Conservation (phyloP, 805 yeast genomes). For the Saccharomyces jurei region DNA sequence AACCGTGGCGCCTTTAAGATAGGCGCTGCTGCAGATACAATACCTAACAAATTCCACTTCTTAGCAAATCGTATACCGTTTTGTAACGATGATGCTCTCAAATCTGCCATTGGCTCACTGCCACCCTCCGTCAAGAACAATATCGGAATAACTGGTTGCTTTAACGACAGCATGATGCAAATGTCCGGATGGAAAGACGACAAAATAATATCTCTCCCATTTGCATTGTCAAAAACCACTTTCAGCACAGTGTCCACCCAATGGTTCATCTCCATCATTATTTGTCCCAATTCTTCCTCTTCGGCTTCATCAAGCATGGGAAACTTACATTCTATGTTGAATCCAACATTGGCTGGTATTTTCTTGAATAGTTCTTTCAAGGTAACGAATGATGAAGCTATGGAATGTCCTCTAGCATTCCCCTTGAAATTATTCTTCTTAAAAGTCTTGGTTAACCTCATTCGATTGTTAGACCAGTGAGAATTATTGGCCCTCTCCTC, state of each 20-base stretch:
- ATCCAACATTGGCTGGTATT: conserved; percentile 77
- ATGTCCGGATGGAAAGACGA: conserved; percentile 94
- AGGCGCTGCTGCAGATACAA: conserved; percentile 83
- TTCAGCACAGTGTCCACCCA: conserved; percentile 84
- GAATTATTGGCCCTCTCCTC: background rate
- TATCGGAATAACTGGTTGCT: conserved; percentile 90
- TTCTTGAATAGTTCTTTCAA: conserved; percentile 75
- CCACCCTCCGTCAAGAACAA: conserved; percentile 87
- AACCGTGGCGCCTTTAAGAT: conserved; percentile 84
- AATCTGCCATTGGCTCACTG: conserved; percentile 76
- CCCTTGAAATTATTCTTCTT: conserved; percentile 84
- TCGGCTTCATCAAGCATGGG: conserved; percentile 94
- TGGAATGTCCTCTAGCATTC: conserved; percentile 79
- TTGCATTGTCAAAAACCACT: conserved; percentile 66
- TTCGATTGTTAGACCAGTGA: conserved; percentile 40
- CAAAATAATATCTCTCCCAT: conserved; percentile 78
- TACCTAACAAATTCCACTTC: conserved; percentile 85
- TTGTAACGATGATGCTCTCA: conserved; percentile 79
- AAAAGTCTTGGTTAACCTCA: conserved; percentile 84
- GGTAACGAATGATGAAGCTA: conserved; percentile 88
- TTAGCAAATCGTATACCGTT: conserved; percentile 86
- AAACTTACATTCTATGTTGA: conserved; percentile 89
- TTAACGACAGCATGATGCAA: conserved; percentile 74
- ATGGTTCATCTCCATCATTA: conserved; percentile 72
- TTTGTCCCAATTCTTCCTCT: conserved; percentile 77